Evolutionary conservation across 176 grass and related monocot species (phyloP).

Genomic region (Bonia amplexicaulis): DNA sequence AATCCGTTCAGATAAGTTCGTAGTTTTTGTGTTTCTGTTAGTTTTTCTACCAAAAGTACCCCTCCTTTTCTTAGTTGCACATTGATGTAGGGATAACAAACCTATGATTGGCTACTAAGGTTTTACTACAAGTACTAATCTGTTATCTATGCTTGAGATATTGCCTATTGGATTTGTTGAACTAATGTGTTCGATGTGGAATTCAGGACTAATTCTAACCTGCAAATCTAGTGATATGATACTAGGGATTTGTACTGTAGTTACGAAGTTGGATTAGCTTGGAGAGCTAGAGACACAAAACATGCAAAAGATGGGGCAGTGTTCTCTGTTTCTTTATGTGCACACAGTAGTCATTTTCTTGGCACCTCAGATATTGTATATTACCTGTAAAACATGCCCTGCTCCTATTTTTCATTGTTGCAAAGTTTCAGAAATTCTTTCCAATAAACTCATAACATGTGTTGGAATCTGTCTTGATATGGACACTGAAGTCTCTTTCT

Average conservation of each 20-base stretch:
- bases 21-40: background rate
- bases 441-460: background rate
- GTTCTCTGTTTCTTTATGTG: conserved; percentile 1
- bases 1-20: background rate
- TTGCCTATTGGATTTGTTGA: conserved; percentile 5
- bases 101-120: background rate
- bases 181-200: background rate
- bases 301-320: background rate
- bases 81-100: background rate
- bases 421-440: background rate
- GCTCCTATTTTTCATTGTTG: background rate
- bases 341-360: background rate
- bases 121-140: background rate
- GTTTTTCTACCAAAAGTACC: background rate
- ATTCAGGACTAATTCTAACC: background rate
- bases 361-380: background rate
- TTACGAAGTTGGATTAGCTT: conserved; percentile 2
- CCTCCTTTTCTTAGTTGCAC: background rate
- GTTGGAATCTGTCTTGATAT: background rate
- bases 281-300: background rate
- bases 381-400: background rate
- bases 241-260: background rate
- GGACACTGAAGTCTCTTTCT: conserved; percentile 6
- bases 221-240: background rate
- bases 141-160: background rate